These are phyloP conservation scores for Leccinum ochraceum DNA, from an alignment of 768 basidiomycete species.

Conservation along the genomic window DNA sequence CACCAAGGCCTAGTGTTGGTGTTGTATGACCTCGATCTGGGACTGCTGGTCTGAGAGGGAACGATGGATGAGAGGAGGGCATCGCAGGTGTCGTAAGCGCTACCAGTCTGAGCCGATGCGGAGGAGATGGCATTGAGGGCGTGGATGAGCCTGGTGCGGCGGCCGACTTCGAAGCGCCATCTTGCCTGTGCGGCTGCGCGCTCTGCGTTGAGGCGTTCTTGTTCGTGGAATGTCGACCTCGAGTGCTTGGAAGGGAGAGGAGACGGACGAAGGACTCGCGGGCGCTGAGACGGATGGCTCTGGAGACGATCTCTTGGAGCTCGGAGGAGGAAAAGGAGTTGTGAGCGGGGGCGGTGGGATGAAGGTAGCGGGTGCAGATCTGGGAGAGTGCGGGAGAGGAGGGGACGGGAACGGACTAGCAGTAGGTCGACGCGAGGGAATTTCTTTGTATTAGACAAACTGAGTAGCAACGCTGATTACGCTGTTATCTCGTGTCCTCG, in stretches of 20 bases:
- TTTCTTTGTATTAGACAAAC: too few species aligned
- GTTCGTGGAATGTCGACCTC: conserved; percentile 61
- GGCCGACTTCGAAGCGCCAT: conserved; percentile 66
- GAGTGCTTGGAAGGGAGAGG: conserved; percentile 57
- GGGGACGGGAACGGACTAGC: too few species aligned
- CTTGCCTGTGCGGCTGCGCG: conserved; percentile 59
- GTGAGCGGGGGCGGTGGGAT: too few species aligned
- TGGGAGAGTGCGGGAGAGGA: too few species aligned
- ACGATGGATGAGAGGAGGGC: conserved; percentile 57
- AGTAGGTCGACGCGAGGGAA: too few species aligned
- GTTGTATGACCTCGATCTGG: conserved; percentile 60
- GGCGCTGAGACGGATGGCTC: conserved; percentile 68
- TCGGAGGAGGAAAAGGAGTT: conserved; percentile 38
- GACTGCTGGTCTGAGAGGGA: conserved; percentile 60
- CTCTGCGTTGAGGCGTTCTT: conserved; percentile 53
- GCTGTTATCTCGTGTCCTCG: too few species aligned
- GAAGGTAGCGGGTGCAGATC: too few species aligned
- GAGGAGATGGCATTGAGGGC: too few species aligned
- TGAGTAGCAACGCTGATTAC: too few species aligned
- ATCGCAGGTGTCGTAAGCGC: conserved; percentile 49
- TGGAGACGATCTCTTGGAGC: conserved; percentile 70
- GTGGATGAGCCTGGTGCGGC: conserved; percentile 62
- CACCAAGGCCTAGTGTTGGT: conserved; percentile 72
- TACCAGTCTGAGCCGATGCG: too few species aligned
- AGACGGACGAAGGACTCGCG: conserved; percentile 71